Evolutionary conservation across 805 yeast species (phyloP).

Genomic region (Saccharomycopsis fermentans): DNA sequence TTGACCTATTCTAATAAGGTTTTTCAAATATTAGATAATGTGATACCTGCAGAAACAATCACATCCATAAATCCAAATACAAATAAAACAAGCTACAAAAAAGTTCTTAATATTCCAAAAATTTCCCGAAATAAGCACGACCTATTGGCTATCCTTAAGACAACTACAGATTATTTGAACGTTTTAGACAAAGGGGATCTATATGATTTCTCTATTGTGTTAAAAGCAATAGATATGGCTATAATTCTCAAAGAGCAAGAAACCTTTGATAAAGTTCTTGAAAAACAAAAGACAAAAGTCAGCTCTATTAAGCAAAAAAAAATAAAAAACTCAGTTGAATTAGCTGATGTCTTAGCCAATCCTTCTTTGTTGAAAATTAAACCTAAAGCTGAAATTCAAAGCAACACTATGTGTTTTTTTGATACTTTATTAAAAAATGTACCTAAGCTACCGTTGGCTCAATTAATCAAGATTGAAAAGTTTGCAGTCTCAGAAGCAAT

Average conservation of each 20-base stretch:
- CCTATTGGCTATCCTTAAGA: slow-evolving; percentile 21
- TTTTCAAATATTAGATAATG: slow-evolving; percentile 19
- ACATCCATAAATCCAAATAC: slow-evolving; percentile 5
- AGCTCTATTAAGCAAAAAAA: slow-evolving; percentile 25
- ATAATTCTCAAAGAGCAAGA: slow-evolving; percentile 23
- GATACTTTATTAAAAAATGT: slow-evolving; percentile 36
- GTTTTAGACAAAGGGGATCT: slow-evolving; percentile 29
- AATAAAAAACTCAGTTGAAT: slow-evolving; percentile 38
- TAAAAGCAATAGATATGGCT: slow-evolving; percentile 50
- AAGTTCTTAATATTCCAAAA: slow-evolving; percentile 18
- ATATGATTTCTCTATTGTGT: slow-evolving; percentile 41
- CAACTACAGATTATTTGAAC: slow-evolving; percentile 19
- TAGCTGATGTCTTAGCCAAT: slow-evolving; percentile 62
- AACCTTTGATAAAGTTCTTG: slow-evolving; percentile 19
- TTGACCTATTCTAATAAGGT: slow-evolving; percentile 12
- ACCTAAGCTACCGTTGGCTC: slow-evolving; percentile 46
- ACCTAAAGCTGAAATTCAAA: slow-evolving; percentile 14
- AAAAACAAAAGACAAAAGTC: slow-evolving; percentile 13
- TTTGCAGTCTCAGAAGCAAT: slow-evolving; percentile 33
- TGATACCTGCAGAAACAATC: slow-evolving; percentile 18
- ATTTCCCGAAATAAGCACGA: slow-evolving; percentile 21
- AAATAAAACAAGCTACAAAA: slow-evolving; percentile 8
- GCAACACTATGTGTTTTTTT: slow-evolving; percentile 37
- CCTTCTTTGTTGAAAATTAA: slow-evolving; percentile 27
- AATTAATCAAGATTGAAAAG: slow-evolving; percentile 47